These are phyloP conservation scores for Daldinia loculata DNA, from an alignment of 495 filamentous ascomycete genomes.

Conservation along the genomic window DNA sequence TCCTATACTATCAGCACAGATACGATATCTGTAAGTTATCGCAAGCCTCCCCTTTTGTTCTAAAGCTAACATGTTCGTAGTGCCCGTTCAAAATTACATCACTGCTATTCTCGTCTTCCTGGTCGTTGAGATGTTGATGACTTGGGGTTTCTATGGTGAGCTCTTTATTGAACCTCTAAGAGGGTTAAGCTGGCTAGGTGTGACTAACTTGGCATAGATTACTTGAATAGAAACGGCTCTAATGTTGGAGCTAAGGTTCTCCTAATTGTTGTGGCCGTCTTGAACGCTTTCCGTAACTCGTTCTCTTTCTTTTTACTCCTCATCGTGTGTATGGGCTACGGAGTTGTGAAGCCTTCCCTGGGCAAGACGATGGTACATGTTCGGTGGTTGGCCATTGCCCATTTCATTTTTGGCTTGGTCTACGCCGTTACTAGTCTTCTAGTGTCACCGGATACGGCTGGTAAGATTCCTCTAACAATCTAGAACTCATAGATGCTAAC, in stretches of 20 bases:
- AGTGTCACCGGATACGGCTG: conserved; percentile 80
- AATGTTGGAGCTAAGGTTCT: conserved; percentile 85
- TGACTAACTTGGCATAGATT: conserved; percentile 66
- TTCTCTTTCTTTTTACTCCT: conserved; percentile 99
- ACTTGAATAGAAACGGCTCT: conserved; percentile 85
- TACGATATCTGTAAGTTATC: conserved; percentile 78
- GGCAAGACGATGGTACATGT: conserved; percentile 95
- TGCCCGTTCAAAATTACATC: conserved; percentile 99
- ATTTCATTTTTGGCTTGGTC: conserved; percentile 94
- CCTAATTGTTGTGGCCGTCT: conserved; percentile 86
- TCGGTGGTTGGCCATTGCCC: conserved; percentile 85
- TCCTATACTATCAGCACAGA: conserved; percentile 94
- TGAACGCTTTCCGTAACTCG: conserved; percentile 93
- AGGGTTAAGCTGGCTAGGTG: background rate
- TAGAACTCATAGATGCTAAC: conserved; percentile 45
- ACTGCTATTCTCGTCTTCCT: conserved; percentile 96
- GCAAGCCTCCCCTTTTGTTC: background rate
- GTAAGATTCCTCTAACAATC: conserved; percentile 41
- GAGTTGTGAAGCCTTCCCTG: conserved; percentile 94
- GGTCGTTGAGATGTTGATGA: conserved; percentile 94
- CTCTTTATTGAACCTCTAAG: background rate
- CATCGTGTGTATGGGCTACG: conserved; percentile 99
- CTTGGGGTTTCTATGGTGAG: conserved; percentile 91
- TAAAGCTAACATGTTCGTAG: conserved; percentile 57
- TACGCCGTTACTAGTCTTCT: conserved; percentile 91